These are phyloP conservation scores for Zygosaccharomyces siamensis DNA, from an alignment of 805 yeast species.

Conservation along the genomic window DNA sequence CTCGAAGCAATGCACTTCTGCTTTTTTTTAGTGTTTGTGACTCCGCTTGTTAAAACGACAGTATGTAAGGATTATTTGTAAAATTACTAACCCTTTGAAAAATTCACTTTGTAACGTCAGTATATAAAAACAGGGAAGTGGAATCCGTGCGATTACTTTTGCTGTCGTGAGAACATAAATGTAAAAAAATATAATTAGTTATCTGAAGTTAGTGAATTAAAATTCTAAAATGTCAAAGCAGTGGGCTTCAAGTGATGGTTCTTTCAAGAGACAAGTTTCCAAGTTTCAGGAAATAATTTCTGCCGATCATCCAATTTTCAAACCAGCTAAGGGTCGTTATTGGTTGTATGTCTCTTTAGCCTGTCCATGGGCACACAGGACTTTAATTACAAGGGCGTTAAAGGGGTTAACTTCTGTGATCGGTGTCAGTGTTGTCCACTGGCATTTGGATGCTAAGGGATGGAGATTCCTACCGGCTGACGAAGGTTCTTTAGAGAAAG, in stretches of 20 bases:
- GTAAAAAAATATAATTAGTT: background rate
- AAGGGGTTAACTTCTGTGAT: constrained; percentile 65
- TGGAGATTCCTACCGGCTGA: constrained; percentile 60
- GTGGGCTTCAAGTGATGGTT: constrained; percentile 42
- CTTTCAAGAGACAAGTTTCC: constrained; percentile 50
- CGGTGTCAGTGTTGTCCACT: constrained; percentile 76
- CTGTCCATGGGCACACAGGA: constrained; percentile 95
- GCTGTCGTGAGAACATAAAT: background rate
- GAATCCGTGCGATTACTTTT: background rate
- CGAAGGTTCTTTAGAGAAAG: constrained; percentile 8
- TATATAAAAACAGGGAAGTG: background rate
- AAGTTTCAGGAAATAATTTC: constrained; percentile 65
- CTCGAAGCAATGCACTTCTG: background rate
- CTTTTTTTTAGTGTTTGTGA: background rate
- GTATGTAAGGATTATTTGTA: background rate
- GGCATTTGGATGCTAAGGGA: constrained; percentile 83
- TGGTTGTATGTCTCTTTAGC: constrained; percentile 84
- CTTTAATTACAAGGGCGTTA: constrained; percentile 63
- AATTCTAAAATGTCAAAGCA: constrained; percentile 21
- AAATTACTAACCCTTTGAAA: background rate
- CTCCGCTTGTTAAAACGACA: background rate
- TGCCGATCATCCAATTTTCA: constrained; percentile 53
- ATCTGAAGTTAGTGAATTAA: background rate
- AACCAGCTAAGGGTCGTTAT: constrained; percentile 76
- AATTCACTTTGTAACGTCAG: background rate